Percentiles rank a stretch among this genome's conserved stretches.
These are phyloP conservation scores for Cryptococcus wingfieldii DNA, from an alignment of 1,284 basidiomycete genomes.

Conservation along the genomic window DNA sequence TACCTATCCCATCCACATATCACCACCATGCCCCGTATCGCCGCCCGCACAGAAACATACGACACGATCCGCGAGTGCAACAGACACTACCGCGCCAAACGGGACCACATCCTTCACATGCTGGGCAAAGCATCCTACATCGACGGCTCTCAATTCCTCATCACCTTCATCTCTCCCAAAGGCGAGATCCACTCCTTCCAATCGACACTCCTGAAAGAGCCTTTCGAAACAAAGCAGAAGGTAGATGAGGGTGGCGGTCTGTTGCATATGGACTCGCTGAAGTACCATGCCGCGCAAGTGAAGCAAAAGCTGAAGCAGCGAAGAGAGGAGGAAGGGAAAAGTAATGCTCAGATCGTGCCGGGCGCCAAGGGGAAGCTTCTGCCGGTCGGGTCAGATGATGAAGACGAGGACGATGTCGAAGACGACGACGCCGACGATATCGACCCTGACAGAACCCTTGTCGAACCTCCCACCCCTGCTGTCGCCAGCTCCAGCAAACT, in stretches of 20 bases:
- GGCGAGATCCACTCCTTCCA: conserved; percentile 56
- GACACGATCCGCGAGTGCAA: conserved; percentile 53
- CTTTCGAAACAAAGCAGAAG: conserved; percentile 26
- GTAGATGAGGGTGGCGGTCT: conserved; percentile 32
- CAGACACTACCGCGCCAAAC: conserved; percentile 55
- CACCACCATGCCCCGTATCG: conserved; percentile 52
- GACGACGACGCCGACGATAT: conserved; percentile 26
- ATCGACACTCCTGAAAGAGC: conserved; percentile 44
- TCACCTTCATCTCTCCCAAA: conserved; percentile 53
- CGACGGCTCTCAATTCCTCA: conserved; percentile 55
- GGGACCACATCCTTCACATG: conserved; percentile 53
- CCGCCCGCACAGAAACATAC: conserved; percentile 54
- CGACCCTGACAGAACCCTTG: conserved; percentile 36
- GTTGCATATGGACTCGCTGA: conserved; percentile 37
- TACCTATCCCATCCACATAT: neutral
- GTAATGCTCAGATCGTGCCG: conserved; percentile 5
- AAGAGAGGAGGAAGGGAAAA: conserved; percentile 35
- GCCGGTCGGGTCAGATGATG: conserved; percentile 22
- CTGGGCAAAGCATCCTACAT: conserved; percentile 53
- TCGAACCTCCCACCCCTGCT: conserved; percentile 17
- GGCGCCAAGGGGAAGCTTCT: conserved; percentile 17
- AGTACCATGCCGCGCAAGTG: conserved; percentile 36
- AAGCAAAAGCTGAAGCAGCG: conserved; percentile 30
- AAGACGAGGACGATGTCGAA: conserved; percentile 13
- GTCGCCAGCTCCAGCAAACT: conserved; percentile 7